A percentile compares a stretch with the other conserved stretches of the same genome.
phyloP scores from a whole-genome alignment of 2,329 filamentous ascomycete species.

The Cercospora sp. region DNA sequence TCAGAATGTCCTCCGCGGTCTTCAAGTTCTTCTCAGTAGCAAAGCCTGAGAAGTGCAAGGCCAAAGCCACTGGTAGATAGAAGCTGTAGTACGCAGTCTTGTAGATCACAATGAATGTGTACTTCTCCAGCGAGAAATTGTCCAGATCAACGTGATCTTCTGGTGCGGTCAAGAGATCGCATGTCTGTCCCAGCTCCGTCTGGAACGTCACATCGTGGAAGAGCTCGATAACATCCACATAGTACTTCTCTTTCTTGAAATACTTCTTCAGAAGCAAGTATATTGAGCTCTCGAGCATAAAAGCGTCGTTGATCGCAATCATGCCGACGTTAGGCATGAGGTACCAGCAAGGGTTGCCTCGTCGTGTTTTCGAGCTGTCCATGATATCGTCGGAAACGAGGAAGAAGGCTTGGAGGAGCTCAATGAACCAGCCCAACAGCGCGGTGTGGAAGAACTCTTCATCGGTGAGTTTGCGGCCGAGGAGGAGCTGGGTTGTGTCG shows the following conservation, averaged over 20 bases:
- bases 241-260: constrained; percentile 83
- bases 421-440: constrained; percentile 93
- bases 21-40: constrained; percentile 87
- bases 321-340: constrained; percentile 84
- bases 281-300: constrained; percentile 89
- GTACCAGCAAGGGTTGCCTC: constrained; percentile 96
- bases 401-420: constrained; percentile 98
- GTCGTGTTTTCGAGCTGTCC: constrained; percentile 92
- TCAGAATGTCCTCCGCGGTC: constrained; percentile 85
- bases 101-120: constrained; percentile 98
- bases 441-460: constrained; percentile 87
- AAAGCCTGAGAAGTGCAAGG: constrained; percentile 79
- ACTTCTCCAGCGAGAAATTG: constrained; percentile 95
- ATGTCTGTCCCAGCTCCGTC: constrained; percentile 92
- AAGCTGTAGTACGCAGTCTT: constrained; percentile 99
- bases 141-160: constrained; percentile 89
- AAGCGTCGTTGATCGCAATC: constrained; percentile 97
- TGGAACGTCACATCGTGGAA: constrained; percentile 95
- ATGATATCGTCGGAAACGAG: constrained; percentile 98
- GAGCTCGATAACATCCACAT: constrained; percentile 88
- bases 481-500: constrained; percentile 80
- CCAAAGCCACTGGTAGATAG: constrained; percentile 92
- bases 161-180: constrained; percentile 91
- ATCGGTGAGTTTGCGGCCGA: constrained; percentile 68
- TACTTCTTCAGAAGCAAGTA: constrained; percentile 90